These are phyloP conservation scores for Trichophyton simii DNA, from an alignment of 2,329 filamentous ascomycete species.

Conservation along the genomic window DNA sequence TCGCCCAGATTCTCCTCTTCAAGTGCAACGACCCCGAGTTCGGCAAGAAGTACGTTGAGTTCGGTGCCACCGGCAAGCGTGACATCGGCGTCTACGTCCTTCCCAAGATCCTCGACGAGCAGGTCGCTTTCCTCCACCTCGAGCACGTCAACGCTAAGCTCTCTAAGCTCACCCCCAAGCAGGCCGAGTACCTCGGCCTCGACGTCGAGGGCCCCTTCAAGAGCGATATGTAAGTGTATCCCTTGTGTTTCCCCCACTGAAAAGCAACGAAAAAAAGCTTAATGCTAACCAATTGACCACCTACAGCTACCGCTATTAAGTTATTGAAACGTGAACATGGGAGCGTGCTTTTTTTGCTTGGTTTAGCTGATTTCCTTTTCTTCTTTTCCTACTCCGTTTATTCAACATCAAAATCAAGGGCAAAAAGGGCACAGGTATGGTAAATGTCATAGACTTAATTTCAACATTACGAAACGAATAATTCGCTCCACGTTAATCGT, in stretches of 20 bases:
- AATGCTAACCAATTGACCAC: conserved; percentile 16
- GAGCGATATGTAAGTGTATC: conserved; percentile 60
- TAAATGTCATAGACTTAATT: conserved; percentile 3
- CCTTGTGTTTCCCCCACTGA: conserved; percentile 11
- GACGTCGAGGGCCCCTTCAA: conserved; percentile 85
- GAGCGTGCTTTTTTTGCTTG: conserved; percentile 2
- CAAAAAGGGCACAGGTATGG: conserved; percentile 7
- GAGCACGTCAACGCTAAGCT: conserved; percentile 91
- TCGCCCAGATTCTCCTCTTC: conserved; percentile 96
- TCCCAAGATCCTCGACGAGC: conserved; percentile 98
- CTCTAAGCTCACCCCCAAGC: conserved; percentile 66
- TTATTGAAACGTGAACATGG: background rate
- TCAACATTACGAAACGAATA: conserved; percentile 2
- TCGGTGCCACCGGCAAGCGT: conserved; percentile 83
- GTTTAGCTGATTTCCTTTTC: conserved; percentile 12
- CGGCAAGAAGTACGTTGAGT: conserved; percentile 89
- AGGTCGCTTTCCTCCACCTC: conserved; percentile 89
- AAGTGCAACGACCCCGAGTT: conserved; percentile 83
- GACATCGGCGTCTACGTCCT: conserved; percentile 87
- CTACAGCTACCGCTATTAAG: conserved; percentile 55
- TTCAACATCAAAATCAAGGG: conserved; percentile 17
- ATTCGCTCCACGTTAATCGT: background rate
- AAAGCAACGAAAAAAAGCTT: too few relatives aligned
- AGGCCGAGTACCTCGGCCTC: conserved; percentile 91
- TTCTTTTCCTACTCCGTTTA: conserved; percentile 7